Evolutionary conservation across 2,329 filamentous ascomycete species (phyloP).

Genomic region (Neonectria hederae): DNA sequence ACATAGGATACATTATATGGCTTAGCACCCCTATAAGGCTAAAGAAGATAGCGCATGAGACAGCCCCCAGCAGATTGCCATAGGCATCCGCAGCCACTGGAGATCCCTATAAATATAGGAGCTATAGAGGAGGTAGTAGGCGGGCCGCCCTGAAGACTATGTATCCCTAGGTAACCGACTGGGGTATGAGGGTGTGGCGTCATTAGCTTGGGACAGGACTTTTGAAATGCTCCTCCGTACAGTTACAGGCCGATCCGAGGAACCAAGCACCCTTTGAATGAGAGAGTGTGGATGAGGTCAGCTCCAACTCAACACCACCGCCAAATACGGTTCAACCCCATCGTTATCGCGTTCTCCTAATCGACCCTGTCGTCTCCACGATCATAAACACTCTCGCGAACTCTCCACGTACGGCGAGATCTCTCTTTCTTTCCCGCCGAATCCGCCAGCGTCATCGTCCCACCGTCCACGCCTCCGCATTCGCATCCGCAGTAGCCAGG

Average conservation of each 20-base stretch:
- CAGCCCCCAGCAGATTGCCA: too few relatives aligned
- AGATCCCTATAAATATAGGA: too few relatives aligned
- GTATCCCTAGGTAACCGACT: too few relatives aligned
- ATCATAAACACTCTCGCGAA: slow-evolving; percentile 18
- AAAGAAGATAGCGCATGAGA: too few relatives aligned
- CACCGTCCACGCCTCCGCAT: slow-evolving; percentile 17
- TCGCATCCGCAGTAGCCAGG: slow-evolving; percentile 34
- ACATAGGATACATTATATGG: too few relatives aligned
- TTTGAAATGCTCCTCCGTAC: too few relatives aligned
- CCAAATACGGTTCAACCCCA: slow-evolving; percentile 35
- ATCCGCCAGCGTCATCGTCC: slow-evolving; percentile 33
- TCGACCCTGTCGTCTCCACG: slow-evolving; percentile 7
- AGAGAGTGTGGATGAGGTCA: slow-evolving; percentile 33
- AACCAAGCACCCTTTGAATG: slow-evolving; percentile 2
- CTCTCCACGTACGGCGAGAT: slow-evolving; percentile 17
- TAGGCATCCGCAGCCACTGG: too few relatives aligned
- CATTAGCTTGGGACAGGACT: too few relatives aligned
- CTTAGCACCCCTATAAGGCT: too few relatives aligned
- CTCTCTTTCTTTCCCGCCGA: slow-evolving; percentile 24
- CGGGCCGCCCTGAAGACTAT: too few relatives aligned
- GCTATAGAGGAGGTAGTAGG: too few relatives aligned
- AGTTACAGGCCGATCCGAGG: slow-evolving; percentile 13
- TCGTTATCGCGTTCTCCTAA: slow-evolving; percentile 35
- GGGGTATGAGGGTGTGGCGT: too few relatives aligned
- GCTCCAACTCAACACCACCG: slow-evolving; percentile 39